Evolutionary conservation across 805 yeast genomes (phyloP), one percentile per base, ranked within the genome.

Genomic region (Kluyveromyces wickerhamii): DNA sequence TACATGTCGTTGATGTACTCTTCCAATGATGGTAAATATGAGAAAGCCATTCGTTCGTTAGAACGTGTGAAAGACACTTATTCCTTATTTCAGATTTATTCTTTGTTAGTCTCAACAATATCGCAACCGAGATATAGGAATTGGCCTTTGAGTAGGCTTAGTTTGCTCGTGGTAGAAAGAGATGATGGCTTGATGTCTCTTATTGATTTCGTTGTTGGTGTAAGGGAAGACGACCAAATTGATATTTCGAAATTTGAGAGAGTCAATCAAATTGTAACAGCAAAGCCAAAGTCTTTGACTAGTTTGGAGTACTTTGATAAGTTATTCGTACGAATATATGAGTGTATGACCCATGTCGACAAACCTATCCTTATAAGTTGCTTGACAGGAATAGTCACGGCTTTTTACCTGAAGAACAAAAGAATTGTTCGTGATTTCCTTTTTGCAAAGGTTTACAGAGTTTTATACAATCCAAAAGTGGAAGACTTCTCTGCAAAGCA

Each of bases 181-280:
- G 55, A 69, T 1, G 78, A 80, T 48, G 96, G 97, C 0, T 74
- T 92, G 2, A 58, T 72, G 19, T 68, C 87, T 2, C 57, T 89
- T 32, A 66, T 87, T 19, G 96, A 89, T 54, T 75, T 83, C 42
- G 66, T 83, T 1, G 63, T 82, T 10, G 95, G 95, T 0, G 63
- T 83, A 17, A 64, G 95, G 37, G 94, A 85, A 27, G 66, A 69
- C 35, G 89, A 80, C 37, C 45, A 50, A 22, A 43, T 86, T 10
- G 77, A 77, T 42, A 57, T 77, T n/a, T 75, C 73, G 21, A 80
- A 76, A 43, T 65, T 84, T 31, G 75, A 74, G 18, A 72, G 77
- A 38, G 81, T 84, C 1, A 73, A 82, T n/a, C 70, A 68, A 27
- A 66, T 85, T 2, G 54, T 89, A 11, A 52, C 80, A 19, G 58